A percentile compares a stretch with the other conserved stretches of the same genome.
Conservation (phyloP, 202 grass and related monocot genomes). For the Elaeis oleifera region DNA sequence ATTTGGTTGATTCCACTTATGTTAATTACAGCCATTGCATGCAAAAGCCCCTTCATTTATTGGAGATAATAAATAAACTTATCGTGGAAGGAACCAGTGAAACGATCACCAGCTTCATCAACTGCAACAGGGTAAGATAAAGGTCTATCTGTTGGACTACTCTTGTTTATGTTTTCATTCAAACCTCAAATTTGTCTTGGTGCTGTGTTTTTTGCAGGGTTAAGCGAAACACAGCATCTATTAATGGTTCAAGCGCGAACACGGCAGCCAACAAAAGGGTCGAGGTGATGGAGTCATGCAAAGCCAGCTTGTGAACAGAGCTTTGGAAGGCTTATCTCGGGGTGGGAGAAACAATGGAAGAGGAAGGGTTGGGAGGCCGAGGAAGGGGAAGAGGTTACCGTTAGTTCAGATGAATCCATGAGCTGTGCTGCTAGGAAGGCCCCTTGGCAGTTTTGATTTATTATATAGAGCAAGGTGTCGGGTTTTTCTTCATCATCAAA, state of each 20-base stretch:
- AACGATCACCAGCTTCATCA: slow-evolving; percentile 43
- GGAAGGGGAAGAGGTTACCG: slow-evolving; percentile 73
- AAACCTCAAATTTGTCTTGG: neutral
- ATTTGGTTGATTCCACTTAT: neutral
- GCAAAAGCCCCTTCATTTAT: slow-evolving; percentile 79
- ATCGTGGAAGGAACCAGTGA: slow-evolving; percentile 79
- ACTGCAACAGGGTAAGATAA: slow-evolving; percentile 35
- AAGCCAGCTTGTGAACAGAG: slow-evolving; percentile 81
- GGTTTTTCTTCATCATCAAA: neutral
- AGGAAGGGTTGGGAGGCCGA: slow-evolving; percentile 53
- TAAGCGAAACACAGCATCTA: slow-evolving; percentile 51
- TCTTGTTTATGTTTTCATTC: neutral
- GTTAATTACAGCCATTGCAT: slow-evolving; percentile 78
- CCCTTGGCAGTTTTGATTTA: neutral
- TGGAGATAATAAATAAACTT: slow-evolving; percentile 71
- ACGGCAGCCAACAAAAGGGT: slow-evolving; percentile 52
- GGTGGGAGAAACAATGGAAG: slow-evolving; percentile 57
- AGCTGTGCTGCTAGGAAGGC: neutral
- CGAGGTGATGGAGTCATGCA: slow-evolving; percentile 47
- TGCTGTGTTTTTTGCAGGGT: slow-evolving; percentile 32
- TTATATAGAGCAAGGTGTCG: neutral
- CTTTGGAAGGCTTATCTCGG: slow-evolving; percentile 74
- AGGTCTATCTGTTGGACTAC: neutral
- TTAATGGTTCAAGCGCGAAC: slow-evolving; percentile 35
- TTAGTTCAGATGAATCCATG: slow-evolving; percentile 5